phyloP scores from a whole-genome alignment of 2,329 filamentous ascomycete genomes.

The Colletotrichum musae region DNA sequence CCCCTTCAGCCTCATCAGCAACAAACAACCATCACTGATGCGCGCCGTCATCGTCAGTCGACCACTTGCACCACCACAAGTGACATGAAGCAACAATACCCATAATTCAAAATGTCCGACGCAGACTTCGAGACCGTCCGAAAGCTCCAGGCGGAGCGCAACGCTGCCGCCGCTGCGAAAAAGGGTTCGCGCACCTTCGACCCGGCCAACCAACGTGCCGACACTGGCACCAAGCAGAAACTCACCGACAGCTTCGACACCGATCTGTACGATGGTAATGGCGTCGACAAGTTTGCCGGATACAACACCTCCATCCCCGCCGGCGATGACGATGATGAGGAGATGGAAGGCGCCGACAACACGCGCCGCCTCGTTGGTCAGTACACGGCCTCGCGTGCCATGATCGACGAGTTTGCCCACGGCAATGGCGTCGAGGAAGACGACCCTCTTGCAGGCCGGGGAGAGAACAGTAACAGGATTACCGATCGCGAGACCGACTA shows the following conservation, averaged over 20 bases:
- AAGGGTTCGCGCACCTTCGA: conserved; percentile 88
- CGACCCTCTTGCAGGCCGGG: conserved; percentile 85
- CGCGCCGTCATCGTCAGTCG: conserved; percentile 41
- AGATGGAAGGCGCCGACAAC: conserved; percentile 81
- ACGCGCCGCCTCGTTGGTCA: conserved; percentile 89
- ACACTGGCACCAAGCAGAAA: conserved; percentile 90
- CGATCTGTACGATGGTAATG: conserved; percentile 85
- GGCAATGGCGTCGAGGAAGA: conserved; percentile 91
- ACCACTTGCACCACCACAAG: conserved; percentile 41
- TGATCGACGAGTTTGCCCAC: conserved; percentile 94
- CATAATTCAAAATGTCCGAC: conserved; percentile 73
- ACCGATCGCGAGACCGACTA: conserved; percentile 96
- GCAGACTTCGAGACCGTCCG: conserved; percentile 91
- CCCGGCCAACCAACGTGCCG: conserved; percentile 83
- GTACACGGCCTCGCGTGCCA: conserved; percentile 92
- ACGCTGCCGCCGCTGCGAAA: conserved; percentile 82
- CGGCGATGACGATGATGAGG: conserved; percentile 82
- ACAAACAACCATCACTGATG: conserved; percentile 45
- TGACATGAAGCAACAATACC: conserved; percentile 54
- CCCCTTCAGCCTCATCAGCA: conserved; percentile 45
- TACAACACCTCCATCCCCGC: conserved; percentile 92
- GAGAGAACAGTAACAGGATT: conserved; percentile 92
- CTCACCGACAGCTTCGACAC: conserved; percentile 92
- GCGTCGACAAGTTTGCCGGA: conserved; percentile 85
- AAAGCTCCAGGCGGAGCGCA: conserved; percentile 93